These are phyloP conservation scores for Debaryomyces prosopidis DNA, from an alignment of 805 yeast species.

Conservation along the genomic window DNA sequence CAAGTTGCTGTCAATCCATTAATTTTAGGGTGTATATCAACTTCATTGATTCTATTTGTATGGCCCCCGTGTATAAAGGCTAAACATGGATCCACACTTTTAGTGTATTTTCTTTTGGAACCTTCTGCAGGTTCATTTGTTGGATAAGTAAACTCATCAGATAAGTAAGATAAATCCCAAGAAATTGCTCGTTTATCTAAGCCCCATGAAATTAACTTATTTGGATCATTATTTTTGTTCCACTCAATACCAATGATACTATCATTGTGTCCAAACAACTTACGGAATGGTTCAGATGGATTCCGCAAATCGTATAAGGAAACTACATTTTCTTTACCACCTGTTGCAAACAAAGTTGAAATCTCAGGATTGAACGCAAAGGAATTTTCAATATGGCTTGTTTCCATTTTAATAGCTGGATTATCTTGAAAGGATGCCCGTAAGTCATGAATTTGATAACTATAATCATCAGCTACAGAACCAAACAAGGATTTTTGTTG, in stretches of 20 bases:
- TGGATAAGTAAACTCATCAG: constrained; percentile 50
- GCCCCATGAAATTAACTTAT: constrained; percentile 56
- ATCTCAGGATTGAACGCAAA: constrained; percentile 63
- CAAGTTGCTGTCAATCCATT: constrained; percentile 62
- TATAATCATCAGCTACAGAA: constrained; percentile 68
- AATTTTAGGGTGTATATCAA: constrained; percentile 64
- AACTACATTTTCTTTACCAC: constrained; percentile 74
- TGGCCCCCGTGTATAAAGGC: constrained; percentile 87
- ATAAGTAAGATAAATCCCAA: constrained; percentile 71
- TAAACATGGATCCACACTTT: constrained; percentile 68
- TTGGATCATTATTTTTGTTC: constrained; percentile 48
- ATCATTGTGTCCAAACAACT: constrained; percentile 64
- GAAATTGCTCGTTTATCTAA: constrained; percentile 67
- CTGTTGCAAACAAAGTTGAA: constrained; percentile 65
- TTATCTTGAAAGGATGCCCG: constrained; percentile 31
- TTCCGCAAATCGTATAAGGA: constrained; percentile 76
- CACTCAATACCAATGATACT: constrained; percentile 48
- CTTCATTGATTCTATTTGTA: constrained; percentile 64
- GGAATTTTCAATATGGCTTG: constrained; percentile 63
- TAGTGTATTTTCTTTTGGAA: constrained; percentile 54
- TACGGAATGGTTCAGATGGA: constrained; percentile 56
- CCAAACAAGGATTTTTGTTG: constrained; percentile 51
- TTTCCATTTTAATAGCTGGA: constrained; percentile 48
- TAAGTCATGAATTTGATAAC: constrained; percentile 61
- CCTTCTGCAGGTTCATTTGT: constrained; percentile 36